Percentiles rank a stretch among this genome's conserved stretches.
Conservation (phyloP, 139 green algal genomes). For the Desmodesmus armatus region DNA sequence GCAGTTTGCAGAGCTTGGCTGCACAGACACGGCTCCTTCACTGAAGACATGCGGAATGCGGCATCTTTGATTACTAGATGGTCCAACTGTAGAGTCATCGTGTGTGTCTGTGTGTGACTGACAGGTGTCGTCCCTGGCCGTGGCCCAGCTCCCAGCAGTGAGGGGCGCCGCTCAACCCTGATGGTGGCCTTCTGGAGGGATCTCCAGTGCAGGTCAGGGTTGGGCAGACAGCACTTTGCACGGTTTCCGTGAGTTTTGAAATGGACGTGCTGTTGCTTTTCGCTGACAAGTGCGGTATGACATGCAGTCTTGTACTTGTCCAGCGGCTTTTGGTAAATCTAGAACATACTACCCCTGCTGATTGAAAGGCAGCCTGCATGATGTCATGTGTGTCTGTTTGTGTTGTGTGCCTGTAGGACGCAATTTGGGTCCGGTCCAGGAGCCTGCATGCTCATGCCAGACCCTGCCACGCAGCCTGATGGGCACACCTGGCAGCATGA, state of each 20-base stretch:
- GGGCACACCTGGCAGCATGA: conserved; percentile 4
- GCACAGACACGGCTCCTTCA: neutral
- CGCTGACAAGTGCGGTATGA: neutral
- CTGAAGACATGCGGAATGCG: neutral
- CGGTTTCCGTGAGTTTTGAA: neutral
- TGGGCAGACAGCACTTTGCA: neutral
- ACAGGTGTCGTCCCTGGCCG: conserved; percentile 64
- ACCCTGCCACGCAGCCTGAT: neutral
- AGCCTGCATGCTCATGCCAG: conserved; percentile 32
- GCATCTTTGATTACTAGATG: neutral
- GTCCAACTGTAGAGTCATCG: neutral
- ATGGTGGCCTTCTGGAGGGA: conserved; percentile 71
- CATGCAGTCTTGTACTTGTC: no score
- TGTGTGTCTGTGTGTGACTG: neutral
- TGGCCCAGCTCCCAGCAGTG: conserved; percentile 35
- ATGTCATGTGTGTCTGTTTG: neutral
- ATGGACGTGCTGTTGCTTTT: neutral
- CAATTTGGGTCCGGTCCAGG: neutral
- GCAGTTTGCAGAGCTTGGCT: neutral
- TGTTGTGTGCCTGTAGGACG: neutral
- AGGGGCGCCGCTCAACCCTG: conserved; percentile 55
- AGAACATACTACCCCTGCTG: no score
- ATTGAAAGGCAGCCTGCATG: neutral
- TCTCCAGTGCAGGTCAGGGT: conserved; percentile 47
- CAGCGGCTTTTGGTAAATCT: no score